phyloP scores from a whole-genome alignment of 352 stramenopile species.

The Globisporangium irregulare region DNA sequence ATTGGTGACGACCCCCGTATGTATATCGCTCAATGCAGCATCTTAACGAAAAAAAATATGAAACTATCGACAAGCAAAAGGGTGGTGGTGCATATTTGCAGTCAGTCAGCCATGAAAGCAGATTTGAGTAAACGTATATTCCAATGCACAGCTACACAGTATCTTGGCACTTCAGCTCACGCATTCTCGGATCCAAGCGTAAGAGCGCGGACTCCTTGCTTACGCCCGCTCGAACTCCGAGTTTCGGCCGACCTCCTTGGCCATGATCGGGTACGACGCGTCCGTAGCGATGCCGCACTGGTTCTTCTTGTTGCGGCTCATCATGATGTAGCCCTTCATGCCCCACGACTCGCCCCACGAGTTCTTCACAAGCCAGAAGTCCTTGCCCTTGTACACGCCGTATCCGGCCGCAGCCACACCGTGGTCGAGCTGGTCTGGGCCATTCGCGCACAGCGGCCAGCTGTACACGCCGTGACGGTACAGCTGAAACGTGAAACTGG shows the following conservation, averaged over 20 bases:
- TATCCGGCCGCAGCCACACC: conserved; percentile 94
- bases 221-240: conserved; percentile 6
- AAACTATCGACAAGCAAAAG: not conserved
- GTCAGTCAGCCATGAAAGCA: not conserved
- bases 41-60: conserved; percentile 3
- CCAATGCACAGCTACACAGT: not conserved
- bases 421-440: conserved; percentile 87
- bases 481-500: conserved; percentile 78
- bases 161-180: not conserved
- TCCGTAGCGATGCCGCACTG: conserved; percentile 93
- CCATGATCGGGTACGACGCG: conserved; percentile 67
- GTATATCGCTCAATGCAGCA: conserved; percentile 8
- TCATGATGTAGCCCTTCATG: conserved; percentile 86
- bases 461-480: conserved; percentile 72
- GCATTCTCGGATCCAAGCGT: too few species aligned
- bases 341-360: conserved; percentile 90
- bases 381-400: conserved; percentile 80
- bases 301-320: conserved; percentile 82
- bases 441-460: conserved; percentile 35
- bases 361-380: conserved; percentile 96
- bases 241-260: conserved; percentile 19
- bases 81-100: conserved; percentile 3
- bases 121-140: not conserved
- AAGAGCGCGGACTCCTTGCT: too few species aligned
- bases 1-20: conserved; percentile 3